Base-by-base conservation (phyloP, 2,329 filamentous ascomycete genomes). In the Colletotrichum sp. region DNA sequence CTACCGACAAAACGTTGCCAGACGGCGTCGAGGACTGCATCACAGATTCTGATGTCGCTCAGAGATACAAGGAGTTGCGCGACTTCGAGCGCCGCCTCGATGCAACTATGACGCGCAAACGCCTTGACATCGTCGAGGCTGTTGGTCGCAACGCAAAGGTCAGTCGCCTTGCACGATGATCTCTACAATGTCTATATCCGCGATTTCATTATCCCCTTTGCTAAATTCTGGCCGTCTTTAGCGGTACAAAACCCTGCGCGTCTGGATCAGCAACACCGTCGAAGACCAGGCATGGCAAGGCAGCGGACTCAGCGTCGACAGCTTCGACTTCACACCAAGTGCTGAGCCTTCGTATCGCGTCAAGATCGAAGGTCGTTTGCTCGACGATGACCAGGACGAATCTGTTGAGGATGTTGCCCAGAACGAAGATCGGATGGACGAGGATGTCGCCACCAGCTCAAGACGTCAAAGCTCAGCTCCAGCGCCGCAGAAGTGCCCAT, bases 201-300 rank as follows among this genome's bases (percentile, higher is more conserved):
- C 38, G 38, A 47, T 47, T n/a, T 47, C 11, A n/a, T 8, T 24
- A 27, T 31, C 18, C 51, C 9, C 11, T 8, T 8, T 15, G 29
- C 62, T 65, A 31, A 67, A 38, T 59, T 24, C 15, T 59, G 70
- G 54, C 72, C 75, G 18, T 29, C 8, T 66, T 27, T 70, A 95
- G 90, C 91, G 94, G 77, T 93, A 93, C 83, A 94, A 93, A 80
- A 98, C 95, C 4, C 88, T 99, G 83, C 93, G 96, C 75, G 90
- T 99, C 76, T 98, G 95, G 95, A 93, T 99, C 79, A 96, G 92
- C 79, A 99, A 99, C 84, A 98, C 95, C 2, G 95, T 93, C 38
- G 95, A 98, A 83, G 95, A 97, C 80, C 97, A 99, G 84, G 93
- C 94, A 36, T 98, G 97, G 97, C 97, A 99, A 84, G 89, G 88